Evolutionary conservation across 192 early-diverging fungal genomes (phyloP).

Genomic region (Dispira parvispora): DNA sequence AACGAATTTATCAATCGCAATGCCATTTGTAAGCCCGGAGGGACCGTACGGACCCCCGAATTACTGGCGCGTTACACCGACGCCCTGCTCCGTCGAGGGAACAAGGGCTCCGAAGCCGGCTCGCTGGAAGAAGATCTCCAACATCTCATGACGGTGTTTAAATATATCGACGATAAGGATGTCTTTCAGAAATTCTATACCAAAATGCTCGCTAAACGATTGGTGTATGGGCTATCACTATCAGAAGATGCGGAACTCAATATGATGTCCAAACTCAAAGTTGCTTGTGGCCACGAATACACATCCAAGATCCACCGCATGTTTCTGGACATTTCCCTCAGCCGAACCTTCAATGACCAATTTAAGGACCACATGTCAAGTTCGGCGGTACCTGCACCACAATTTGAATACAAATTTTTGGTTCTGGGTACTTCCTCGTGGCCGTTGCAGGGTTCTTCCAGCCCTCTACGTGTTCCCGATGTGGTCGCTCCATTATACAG

Average conservation of each 20-base stretch:
- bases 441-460: constrained; percentile 68
- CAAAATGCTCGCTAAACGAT: constrained; percentile 80
- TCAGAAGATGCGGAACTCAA: constrained; percentile 83
- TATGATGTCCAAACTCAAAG: constrained; percentile 87
- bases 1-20: constrained; percentile 88
- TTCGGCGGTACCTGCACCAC: constrained; percentile 14
- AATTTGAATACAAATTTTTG: constrained; percentile 66
- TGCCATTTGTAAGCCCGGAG: constrained; percentile 48
- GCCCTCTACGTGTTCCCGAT: constrained; percentile 71
- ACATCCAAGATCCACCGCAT: constrained; percentile 87
- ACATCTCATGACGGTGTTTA: constrained; percentile 73
- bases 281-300: constrained; percentile 89
- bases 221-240: constrained; percentile 75
- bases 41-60: constrained; percentile 62
- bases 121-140: constrained; percentile 29
- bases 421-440: constrained; percentile 78
- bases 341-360: constrained; percentile 73
- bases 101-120: constrained; percentile 10
- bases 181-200: constrained; percentile 98
- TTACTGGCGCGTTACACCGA: constrained; percentile 84
- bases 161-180: constrained; percentile 93
- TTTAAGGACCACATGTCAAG: constrained; percentile 48
- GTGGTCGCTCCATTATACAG: constrained; percentile 76
- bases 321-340: constrained; percentile 87
- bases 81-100: constrained; percentile 66